Evolutionary conservation across 352 stramenopile genomes (phyloP), one percentile per base, ranked within the genome.

Genomic region (Saprolegnia parasitica): DNA sequence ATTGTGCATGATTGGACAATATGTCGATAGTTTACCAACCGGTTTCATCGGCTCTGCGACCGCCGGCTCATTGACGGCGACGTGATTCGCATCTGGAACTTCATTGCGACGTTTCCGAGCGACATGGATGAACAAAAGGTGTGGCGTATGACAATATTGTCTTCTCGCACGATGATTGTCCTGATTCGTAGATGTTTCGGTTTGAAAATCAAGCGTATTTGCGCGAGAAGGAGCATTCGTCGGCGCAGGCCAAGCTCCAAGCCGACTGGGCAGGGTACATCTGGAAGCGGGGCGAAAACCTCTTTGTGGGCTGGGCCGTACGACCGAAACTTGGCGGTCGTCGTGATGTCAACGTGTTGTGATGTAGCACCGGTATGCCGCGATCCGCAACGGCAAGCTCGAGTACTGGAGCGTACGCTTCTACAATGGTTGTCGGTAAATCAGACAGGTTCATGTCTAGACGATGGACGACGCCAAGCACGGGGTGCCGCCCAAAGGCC

Each of bases 41-140:
- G 72, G 20, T 81, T 81, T 26, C 76, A 81, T 62, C 72, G 74
- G 13, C 63, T 37, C 13, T 70, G 63, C 23, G 63, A 70, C 29
- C 37, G 40, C 13, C 49, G 63, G 24, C 42, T 75, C 15, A 35
- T 72, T 5, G 72, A 81, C 45, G 45, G 21, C 6, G 76, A 79
- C 47, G 26, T 73, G 16, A 63, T 79, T 54, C 71, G 73, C 16
- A 45, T 81, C 37, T 71, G 67, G 26, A 81, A 81, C 45, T 72
- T 81, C 6, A 55, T 81, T 21, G 67, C 67, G n/a, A 74, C 71
- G 5, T 74, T 79, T 55, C 76, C 76, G 5, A 79, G 56, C 29
- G 74, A 81, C 50, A 52, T 81, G 4, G 76, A 81, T 15, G 68
- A 79, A 60, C 72, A 76, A 64, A 67, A 71, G 23, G 76, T 76